phyloP scores from a whole-genome alignment of 1,284 basidiomycete genomes.

The Sanghuangporus baumii region DNA sequence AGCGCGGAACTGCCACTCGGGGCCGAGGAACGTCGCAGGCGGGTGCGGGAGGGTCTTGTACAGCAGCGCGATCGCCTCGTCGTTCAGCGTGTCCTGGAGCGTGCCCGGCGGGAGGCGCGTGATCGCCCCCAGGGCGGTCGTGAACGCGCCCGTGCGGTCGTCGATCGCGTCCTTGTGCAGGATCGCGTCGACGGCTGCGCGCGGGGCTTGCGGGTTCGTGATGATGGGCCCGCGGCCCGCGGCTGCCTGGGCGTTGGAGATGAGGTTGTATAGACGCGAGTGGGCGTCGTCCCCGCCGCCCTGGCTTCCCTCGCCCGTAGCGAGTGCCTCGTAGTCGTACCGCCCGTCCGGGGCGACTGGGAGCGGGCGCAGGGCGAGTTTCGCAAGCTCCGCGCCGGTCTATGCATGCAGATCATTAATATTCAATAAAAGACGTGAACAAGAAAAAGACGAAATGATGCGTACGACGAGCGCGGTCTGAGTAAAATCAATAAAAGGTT shows the following conservation, averaged over 20 bases:
- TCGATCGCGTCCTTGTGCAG: conserved; percentile 30
- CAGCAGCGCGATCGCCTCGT: conserved; percentile 27
- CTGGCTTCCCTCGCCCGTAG: conserved; percentile 3
- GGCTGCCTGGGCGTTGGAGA: conserved; percentile 8
- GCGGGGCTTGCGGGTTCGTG: conserved; percentile 12
- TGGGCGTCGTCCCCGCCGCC: conserved; percentile 13
- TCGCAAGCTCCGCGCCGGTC: conserved; percentile 12
- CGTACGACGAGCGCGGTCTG: conserved; percentile 10
- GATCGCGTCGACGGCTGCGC: conserved; percentile 22
- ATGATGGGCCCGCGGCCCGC: conserved; percentile 12
- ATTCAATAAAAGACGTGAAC: not conserved
- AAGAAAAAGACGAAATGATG: not conserved
- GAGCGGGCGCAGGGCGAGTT: conserved; percentile 6
- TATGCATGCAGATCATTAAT: not conserved
- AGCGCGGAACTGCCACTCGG: conserved; percentile 28
- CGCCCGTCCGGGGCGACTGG: conserved; percentile 19
- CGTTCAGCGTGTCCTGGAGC: conserved; percentile 21
- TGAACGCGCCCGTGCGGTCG: conserved; percentile 32
- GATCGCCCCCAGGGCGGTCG: conserved; percentile 27
- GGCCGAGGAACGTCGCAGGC: conserved; percentile 36
- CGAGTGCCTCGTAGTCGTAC: conserved; percentile 19
- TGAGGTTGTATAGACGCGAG: conserved; percentile 15
- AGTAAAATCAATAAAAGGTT: conserved; percentile 4
- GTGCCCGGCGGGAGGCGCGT: conserved; percentile 26
- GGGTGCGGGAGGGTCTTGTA: conserved; percentile 49